Percentiles rank a stretch among this genome's conserved stretches.
These are phyloP conservation scores for Zychaea mexicana DNA, from an alignment of 371 early-diverging fungal species.

Conservation along the genomic window DNA sequence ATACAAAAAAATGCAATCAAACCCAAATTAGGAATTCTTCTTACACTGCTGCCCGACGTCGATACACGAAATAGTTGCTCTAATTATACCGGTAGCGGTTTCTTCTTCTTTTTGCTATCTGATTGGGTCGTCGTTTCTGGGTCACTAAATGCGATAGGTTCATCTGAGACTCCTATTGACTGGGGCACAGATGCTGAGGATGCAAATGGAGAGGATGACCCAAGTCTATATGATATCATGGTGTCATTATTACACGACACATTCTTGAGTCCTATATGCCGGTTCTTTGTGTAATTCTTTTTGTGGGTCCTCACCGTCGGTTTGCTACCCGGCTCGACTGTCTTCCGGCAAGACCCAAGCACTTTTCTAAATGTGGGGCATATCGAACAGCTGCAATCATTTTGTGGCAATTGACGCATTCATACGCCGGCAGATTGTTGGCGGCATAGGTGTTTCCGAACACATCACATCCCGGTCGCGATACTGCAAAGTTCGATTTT, in stretches of 20 bases:
- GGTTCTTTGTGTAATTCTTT: not conserved
- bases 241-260: too few species aligned
- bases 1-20: not conserved
- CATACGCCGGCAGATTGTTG: slow-evolving; percentile 61
- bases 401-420: slow-evolving; percentile 80
- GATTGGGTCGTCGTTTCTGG: slow-evolving; percentile 7
- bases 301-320: slow-evolving; percentile 41
- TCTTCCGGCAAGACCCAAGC: slow-evolving; percentile 82
- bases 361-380: slow-evolving; percentile 89
- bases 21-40: not conserved
- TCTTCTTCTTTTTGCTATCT: slow-evolving; percentile 10
- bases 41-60: not conserved
- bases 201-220: slow-evolving; percentile 12
- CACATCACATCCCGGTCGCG: slow-evolving; percentile 65
- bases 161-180: not conserved
- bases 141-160: slow-evolving; percentile 2
- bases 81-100: not conserved
- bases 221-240: not conserved
- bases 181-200: not conserved
- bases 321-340: slow-evolving; percentile 65
- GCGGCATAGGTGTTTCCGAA: slow-evolving; percentile 69
- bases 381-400: slow-evolving; percentile 80
- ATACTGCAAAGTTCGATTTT: slow-evolving; percentile 34
- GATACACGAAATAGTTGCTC: not conserved
- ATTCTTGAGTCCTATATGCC: not conserved